Evolutionary conservation across 352 stramenopile species (phyloP).

Genomic region (Phytophthora megakarya): DNA sequence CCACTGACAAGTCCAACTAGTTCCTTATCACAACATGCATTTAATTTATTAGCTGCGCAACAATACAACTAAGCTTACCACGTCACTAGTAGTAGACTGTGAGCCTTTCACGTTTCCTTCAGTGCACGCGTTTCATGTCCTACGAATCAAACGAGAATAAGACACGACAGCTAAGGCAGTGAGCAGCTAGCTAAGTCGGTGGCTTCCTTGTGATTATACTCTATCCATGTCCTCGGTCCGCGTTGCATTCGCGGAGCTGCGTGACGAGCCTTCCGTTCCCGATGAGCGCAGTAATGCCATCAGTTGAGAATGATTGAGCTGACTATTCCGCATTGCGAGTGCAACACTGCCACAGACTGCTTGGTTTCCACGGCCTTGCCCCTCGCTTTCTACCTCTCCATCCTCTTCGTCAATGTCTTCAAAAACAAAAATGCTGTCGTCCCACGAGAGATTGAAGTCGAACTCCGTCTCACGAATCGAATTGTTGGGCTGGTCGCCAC

Average conservation of each 20-base stretch:
- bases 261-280: constrained; percentile 33
- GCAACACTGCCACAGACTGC: constrained; percentile 55
- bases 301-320: constrained; percentile 67
- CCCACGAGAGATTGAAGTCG: constrained; percentile 68
- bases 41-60: constrained; percentile 44
- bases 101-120: constrained; percentile 7
- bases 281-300: constrained; percentile 62
- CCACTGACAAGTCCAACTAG: not conserved
- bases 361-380: constrained; percentile 29
- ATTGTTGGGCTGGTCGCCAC: constrained; percentile 68
- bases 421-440: constrained; percentile 77
- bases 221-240: constrained; percentile 70
- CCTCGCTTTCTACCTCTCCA: constrained; percentile 46
- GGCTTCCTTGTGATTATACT: constrained; percentile 51
- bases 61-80: constrained; percentile 31
- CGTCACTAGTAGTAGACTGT: no score
- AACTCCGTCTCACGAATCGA: constrained; percentile 87
- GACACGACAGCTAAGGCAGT: constrained; percentile 17
- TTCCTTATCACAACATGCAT: constrained; percentile 19
- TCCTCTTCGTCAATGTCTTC: constrained; percentile 63
- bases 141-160: constrained; percentile 21
- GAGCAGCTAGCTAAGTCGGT: constrained; percentile 19
- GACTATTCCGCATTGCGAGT: constrained; percentile 53
- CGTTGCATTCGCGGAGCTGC: constrained; percentile 33
- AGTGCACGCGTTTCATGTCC: constrained; percentile 20